Conservation (phyloP, 179 eudicot species). For the Spergularia azorica region DNA sequence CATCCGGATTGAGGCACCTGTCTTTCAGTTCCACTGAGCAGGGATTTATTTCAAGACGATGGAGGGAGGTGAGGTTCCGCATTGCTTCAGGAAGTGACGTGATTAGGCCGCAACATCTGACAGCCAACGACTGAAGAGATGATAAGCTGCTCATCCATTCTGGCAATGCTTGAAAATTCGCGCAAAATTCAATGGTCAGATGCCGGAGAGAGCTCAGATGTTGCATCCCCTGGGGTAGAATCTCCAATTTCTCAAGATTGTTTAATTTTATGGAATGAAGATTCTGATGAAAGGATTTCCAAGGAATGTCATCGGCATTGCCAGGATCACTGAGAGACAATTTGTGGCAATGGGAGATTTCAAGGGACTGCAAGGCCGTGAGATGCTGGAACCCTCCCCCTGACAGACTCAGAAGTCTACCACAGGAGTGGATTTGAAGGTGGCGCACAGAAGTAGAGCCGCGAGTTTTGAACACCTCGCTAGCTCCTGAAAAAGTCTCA, state of each 20-base stretch:
- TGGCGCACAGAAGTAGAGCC: not conserved
- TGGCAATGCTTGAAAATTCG: not conserved
- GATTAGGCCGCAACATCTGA: not conserved
- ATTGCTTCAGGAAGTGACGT: constrained; percentile 1
- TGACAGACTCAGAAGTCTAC: not conserved
- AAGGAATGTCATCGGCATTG: not conserved
- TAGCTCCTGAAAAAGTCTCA: not conserved
- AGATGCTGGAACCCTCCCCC: constrained; percentile 9
- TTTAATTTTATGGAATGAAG: not conserved
- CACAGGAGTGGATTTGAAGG: not conserved
- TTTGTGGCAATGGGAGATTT: not conserved
- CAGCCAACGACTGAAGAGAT: not conserved
- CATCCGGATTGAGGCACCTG: not conserved
- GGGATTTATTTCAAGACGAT: not conserved
- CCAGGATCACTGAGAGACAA: not conserved
- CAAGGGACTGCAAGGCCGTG: constrained; percentile 1
- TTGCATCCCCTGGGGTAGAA: not conserved
- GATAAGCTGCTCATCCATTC: not conserved
- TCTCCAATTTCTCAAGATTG: not conserved
- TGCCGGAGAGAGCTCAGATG: not conserved
- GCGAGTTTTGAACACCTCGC: not conserved
- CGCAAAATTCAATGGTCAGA: not conserved
- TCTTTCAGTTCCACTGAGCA: not conserved
- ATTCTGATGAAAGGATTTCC: not conserved
- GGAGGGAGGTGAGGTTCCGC: not conserved